A percentile compares a stretch with the other conserved stretches of the same genome.
These are phyloP conservation scores for Penium margaritaceum DNA, from an alignment of 139 green algal species.

Conservation along the genomic window DNA sequence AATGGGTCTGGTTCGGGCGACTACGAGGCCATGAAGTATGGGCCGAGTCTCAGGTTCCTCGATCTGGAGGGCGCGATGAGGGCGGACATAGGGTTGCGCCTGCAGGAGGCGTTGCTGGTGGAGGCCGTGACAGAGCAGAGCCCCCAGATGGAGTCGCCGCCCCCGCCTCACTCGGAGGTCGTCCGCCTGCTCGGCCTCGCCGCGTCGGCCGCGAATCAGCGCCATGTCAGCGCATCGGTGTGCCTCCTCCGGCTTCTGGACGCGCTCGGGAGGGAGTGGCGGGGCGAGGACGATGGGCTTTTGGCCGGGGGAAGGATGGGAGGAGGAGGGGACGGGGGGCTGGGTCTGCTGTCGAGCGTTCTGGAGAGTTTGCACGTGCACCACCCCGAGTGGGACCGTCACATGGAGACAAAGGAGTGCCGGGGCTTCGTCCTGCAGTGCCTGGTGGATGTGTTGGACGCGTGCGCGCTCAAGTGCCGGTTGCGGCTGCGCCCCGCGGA, in stretches of 20 bases:
- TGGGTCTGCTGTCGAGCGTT: background rate
- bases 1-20: no score
- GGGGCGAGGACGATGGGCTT: background rate
- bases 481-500: background rate
- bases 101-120: background rate
- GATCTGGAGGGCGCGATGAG: background rate
- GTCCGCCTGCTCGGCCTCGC: background rate
- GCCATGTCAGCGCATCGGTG: background rate
- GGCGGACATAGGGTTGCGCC: background rate
- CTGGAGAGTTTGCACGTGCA: background rate
- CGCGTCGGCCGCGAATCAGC: background rate
- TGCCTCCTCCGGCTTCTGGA: background rate
- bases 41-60: no score
- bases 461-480: background rate
- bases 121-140: background rate
- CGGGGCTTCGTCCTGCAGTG: conserved; percentile 3
- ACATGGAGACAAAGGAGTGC: conserved; percentile 4
- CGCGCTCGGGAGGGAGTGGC: background rate
- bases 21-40: no score
- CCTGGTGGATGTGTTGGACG: background rate
- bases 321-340: background rate
- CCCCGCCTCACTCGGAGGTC: background rate
- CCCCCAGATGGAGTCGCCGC: background rate
- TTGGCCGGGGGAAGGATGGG: background rate
- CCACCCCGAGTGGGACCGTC: background rate